phyloP scores from a whole-genome alignment of 441 rosid species.

The Biscutella auriculata region DNA sequence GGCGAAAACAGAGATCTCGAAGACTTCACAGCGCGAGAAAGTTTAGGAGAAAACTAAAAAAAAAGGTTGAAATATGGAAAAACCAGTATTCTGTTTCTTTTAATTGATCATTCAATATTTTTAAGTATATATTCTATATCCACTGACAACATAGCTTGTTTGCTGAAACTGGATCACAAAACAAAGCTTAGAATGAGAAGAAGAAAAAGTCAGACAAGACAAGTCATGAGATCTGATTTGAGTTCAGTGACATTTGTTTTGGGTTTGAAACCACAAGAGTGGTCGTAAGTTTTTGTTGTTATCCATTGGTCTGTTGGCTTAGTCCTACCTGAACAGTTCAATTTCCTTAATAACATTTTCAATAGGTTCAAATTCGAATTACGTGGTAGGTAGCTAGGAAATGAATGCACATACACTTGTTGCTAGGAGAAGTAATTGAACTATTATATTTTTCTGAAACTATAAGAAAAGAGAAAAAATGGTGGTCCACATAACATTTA shows the following conservation, averaged over 20 bases:
- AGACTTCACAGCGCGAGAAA: no score
- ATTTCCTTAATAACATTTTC: constrained; percentile 8
- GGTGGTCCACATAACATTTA: constrained; percentile 17
- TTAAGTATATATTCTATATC: no score
- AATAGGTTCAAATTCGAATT: constrained; percentile 21
- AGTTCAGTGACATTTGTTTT: constrained; percentile 12
- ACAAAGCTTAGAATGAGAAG: no score
- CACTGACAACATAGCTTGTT: constrained; percentile 13
- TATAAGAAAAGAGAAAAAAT: not conserved
- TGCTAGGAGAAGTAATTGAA: not conserved
- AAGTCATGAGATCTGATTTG: constrained; percentile 10
- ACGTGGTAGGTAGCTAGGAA: constrained; percentile 18
- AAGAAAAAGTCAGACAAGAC: constrained; percentile 14
- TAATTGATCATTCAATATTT: no score
- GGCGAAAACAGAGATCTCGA: no score
- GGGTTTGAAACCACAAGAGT: constrained; percentile 2
- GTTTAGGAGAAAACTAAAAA: no score
- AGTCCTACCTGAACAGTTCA: constrained; percentile 17
- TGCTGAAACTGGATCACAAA: constrained; percentile 7
- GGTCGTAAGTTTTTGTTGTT: constrained; percentile 11
- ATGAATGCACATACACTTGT: constrained; percentile 9
- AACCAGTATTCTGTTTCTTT: no score
- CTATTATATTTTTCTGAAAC: not conserved
- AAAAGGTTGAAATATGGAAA: no score
- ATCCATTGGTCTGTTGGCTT: constrained; percentile 15